A percentile compares a stretch with the other conserved stretches of the same genome.
Evolutionary conservation across 2,329 filamentous ascomycete genomes (phyloP).

Genomic region (Claviceps sp.): DNA sequence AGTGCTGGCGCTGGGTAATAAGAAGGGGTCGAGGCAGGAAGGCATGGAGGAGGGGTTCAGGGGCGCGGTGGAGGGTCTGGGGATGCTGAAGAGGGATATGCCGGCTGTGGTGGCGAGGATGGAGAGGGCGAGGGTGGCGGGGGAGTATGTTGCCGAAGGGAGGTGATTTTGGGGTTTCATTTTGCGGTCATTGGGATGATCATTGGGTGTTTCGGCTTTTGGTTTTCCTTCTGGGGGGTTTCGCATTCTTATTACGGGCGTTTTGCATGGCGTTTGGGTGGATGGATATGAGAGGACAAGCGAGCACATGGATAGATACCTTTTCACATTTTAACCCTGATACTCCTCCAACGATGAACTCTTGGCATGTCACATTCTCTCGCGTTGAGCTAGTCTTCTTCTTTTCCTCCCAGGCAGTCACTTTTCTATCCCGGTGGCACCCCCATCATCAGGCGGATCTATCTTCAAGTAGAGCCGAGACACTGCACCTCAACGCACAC

Average conservation of each 20-base stretch:
- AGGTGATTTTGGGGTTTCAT: slow-evolving; percentile 2
- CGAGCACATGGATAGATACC: not conserved
- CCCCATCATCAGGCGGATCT: too few species aligned
- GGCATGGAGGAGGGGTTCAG: slow-evolving; percentile 32
- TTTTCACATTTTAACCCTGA: not conserved
- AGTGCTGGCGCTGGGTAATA: slow-evolving; percentile 15
- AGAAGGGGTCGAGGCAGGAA: slow-evolving; percentile 27
- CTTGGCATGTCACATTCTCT: not conserved
- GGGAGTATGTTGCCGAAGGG: slow-evolving; percentile 37
- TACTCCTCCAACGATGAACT: not conserved
- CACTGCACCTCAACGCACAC: not conserved
- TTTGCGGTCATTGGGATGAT: not conserved
- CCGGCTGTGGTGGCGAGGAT: slow-evolving; percentile 49
- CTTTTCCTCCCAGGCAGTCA: not conserved
- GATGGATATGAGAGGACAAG: not conserved
- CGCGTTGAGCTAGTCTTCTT: not conserved
- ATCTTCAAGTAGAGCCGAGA: not conserved
- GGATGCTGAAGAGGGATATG: slow-evolving; percentile 43
- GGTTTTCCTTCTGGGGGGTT: too few species aligned
- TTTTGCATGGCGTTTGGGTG: not conserved
- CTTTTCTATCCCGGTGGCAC: too few species aligned
- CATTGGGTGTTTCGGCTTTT: not conserved
- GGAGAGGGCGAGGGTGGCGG: slow-evolving; percentile 48
- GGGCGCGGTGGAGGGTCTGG: slow-evolving; percentile 36
- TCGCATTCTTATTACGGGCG: not conserved